Base-by-base conservation (phyloP, 305 asterid species). In the Solanum aculeatissimum region DNA sequence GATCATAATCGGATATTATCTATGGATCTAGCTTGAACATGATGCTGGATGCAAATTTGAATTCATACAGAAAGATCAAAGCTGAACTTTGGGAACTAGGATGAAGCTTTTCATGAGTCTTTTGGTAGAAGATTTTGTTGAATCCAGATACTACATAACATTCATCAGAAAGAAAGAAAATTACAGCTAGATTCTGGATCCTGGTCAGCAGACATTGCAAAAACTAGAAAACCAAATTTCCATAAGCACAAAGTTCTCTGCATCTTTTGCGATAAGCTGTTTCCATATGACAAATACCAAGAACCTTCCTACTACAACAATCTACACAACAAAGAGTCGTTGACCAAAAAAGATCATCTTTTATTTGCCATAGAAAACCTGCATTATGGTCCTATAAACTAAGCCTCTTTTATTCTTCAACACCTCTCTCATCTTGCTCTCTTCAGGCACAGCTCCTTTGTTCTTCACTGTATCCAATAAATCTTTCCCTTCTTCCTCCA, bases 391-490 rank as follows among this genome's bases (percentile, higher is more conserved):
- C 9, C 90, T 62, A 78, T 84, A 80, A 78, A 88, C 89, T 40
- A 57, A 54, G 32, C 93, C 97, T 82, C 93, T 89, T 87, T 89
- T 92, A 57, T 63, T 85, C 94, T 86, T 92, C 78, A 94, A 42
- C 38, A 82, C 90, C 62, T 92, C 94, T 85, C 91, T 90, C 19
- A 91, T 88, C 82, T 85, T 89, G 9, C 15, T 78, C 92, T 93
- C 97, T 68, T 90, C 92, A 12, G 97, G 98, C 82, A 79, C 94
- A 2, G 78, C 77, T 12, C 93, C 91, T 81, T 85, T 86, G 70
- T 89, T 93, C 94, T 89, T 95, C 90, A 95, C n/a, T 89, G 90
- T 89, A 89, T 86, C 93, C 92, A 91, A 74, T 86, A 94, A 58
- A 66, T 86, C 95, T 82, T 27, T 84, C 70, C 92, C 97, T 29